Percentiles rank a stretch among this genome's conserved stretches.
These are phyloP conservation scores for Globisporangium cystogenes DNA, from an alignment of 352 stramenopile genomes.

Conservation along the genomic window DNA sequence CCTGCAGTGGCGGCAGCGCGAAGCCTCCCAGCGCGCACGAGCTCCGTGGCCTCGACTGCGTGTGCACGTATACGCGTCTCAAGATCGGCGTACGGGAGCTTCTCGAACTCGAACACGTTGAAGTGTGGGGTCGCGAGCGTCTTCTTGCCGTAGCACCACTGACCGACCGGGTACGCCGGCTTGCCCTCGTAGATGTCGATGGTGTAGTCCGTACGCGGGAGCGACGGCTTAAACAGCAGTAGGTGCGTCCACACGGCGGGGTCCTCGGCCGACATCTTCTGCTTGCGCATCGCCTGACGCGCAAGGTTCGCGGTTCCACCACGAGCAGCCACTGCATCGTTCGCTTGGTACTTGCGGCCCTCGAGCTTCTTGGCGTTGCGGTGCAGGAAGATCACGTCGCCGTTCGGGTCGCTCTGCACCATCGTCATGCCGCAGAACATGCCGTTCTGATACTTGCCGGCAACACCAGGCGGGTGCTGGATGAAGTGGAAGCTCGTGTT, in stretches of 20 bases:
- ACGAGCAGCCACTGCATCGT: slow-evolving; percentile 37
- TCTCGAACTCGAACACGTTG: slow-evolving; percentile 17
- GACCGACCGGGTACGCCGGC: slow-evolving; percentile 26
- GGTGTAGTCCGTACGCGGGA: slow-evolving; percentile 31
- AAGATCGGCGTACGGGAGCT: slow-evolving; percentile 18
- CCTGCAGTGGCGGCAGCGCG: neutral
- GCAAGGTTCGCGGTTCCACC: slow-evolving; percentile 6
- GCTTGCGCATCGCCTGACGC: neutral
- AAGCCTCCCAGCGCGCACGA: slow-evolving; percentile 4
- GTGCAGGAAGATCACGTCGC: slow-evolving; percentile 41
- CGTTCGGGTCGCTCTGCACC: slow-evolving; percentile 47
- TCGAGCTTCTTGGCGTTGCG: slow-evolving; percentile 44
- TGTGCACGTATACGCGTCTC: slow-evolving; percentile 22
- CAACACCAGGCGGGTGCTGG: slow-evolving; percentile 2
- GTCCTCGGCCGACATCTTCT: slow-evolving; percentile 22
- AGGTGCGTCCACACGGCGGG: slow-evolving; percentile 66
- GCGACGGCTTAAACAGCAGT: slow-evolving; percentile 49
- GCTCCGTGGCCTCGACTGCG: slow-evolving; percentile 20
- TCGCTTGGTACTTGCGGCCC: too few species aligned
- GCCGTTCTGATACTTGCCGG: neutral
- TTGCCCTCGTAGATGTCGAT: slow-evolving; percentile 43
- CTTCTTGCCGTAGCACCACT: slow-evolving; percentile 51
- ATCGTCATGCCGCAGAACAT: slow-evolving; percentile 71
- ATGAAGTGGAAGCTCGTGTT: slow-evolving; percentile 44
- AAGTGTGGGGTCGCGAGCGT: slow-evolving; percentile 29